Base-by-base conservation (phyloP, 768 basidiomycete genomes). In the Asterophora parasitica region DNA sequence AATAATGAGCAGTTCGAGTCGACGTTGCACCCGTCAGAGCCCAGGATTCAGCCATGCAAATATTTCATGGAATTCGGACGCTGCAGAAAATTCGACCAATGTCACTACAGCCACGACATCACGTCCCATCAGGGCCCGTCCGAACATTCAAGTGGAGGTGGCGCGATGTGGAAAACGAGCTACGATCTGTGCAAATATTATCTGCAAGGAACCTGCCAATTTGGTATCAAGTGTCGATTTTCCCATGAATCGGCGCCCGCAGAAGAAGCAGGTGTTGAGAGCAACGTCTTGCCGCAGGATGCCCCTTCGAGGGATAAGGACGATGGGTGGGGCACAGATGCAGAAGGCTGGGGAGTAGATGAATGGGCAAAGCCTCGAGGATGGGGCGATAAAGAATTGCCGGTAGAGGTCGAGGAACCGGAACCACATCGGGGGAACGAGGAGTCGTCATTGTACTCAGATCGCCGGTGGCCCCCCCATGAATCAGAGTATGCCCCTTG, bases 21-120 rank as follows among this genome's bases (percentile, higher is more conserved):
- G 16, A 12, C 27, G 15, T 16, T 41, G 19, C 23, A 32, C 3
- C 27, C 37, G 30, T 28, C 15, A n/a, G 40, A 44, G 23, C 7
- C 7, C 19, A 15, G n/a, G 28, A 12, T 11, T 46, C 56, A 44
- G 38, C 54, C 50, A 43, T 63, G 57, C 41, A 61, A 53, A 43
- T 61, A 56, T 38, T 64, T 58, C 43, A 17, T 53, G 15, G 38
- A 58, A 11, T 48, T 20, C 11, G 55, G 55, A 27, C 19, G 49
- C 20, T 58, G 54, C 37, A 36, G 27, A 17, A 48, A 45, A 27
- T 54, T 54, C 10, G 45, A 51, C 13, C 23, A 41, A 10, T 53
- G 54, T 17, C 27, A 50, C 34, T 45, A 48, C 31, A 46, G 38
- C 32, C 56, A 57, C 20, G 53, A 51, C 31, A 30, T 16, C 7